These are phyloP conservation scores for Ceriops tagal DNA, from an alignment of 345 rosid genomes.

Conservation along the genomic window DNA sequence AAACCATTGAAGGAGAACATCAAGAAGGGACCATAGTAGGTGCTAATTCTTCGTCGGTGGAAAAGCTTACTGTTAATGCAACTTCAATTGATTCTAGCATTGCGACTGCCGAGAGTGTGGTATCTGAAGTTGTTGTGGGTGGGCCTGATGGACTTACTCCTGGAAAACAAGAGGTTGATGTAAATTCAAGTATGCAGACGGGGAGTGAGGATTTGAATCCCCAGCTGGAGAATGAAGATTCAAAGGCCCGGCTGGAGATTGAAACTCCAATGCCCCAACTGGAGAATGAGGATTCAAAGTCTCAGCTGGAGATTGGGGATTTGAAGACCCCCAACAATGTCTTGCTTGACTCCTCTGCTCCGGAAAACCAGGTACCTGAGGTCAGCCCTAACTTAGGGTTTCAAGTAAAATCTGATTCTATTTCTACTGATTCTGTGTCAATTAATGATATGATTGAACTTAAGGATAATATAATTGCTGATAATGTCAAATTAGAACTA, in stretches of 20 bases:
- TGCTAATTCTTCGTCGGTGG: conserved; percentile 17
- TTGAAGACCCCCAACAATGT: conserved; percentile 49
- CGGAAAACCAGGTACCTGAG: conserved; percentile 94
- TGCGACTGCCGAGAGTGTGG: conserved; percentile 27
- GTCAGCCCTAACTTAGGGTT: conserved; percentile 91
- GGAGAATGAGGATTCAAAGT: conserved; percentile 40
- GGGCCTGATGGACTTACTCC: conserved; percentile 23
- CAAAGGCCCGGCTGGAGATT: conserved; percentile 30
- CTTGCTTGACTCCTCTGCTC: conserved; percentile 53
- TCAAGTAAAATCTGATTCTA: conserved; percentile 98
- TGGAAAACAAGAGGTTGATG: background rate
- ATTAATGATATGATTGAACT: conserved; percentile 91
- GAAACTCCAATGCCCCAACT: conserved; percentile 30
- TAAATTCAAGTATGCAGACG: conserved; percentile 2
- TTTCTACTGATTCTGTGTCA: conserved; percentile 98
- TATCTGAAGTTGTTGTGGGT: conserved; percentile 30
- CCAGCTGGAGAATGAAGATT: conserved; percentile 22
- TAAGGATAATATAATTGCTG: conserved; percentile 96
- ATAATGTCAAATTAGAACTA: conserved; percentile 94
- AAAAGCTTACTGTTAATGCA: conserved; percentile 17
- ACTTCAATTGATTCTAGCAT: conserved; percentile 23
- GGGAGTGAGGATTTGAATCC: conserved; percentile 5
- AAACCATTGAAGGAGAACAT: conserved; percentile 22
- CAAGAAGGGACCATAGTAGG: conserved; percentile 12
- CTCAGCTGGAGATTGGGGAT: conserved; percentile 39